Base-by-base conservation (phyloP, 2,329 filamentous ascomycete genomes). In the Thielaviopsis musarum region DNA sequence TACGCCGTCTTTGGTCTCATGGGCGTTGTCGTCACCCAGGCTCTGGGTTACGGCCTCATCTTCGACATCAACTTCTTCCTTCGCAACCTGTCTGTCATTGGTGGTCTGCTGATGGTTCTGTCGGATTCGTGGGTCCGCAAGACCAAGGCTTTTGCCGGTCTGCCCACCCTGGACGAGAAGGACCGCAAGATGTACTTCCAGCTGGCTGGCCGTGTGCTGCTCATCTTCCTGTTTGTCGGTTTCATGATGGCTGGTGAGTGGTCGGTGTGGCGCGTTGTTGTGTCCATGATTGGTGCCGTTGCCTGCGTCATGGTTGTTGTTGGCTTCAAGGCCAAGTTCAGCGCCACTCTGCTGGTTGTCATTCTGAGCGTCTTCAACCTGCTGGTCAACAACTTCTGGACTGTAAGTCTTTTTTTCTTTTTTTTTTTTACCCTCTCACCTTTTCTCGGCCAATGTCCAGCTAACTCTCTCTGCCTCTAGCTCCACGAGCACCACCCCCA, bases 141-240 rank as follows among this genome's bases (percentile, higher is more conserved):
- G 83, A 88, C 84, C 71, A 95, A 96, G 76, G 91, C 91, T 2
- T 95, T 95, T 63, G 93, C 93, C 54, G 93, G 93, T 54, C 80
- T 98, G 58, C 93, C 93, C 55, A 83, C 88, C 72, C 81, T 98
- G 58, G 93, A 97, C 70, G 93, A 98, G 79, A 97, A 97, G 83
- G 93, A 98, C 73, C 88, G 91, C 75, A 98, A 97, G 81, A 97
- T 97, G 91, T 98, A 98, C 79, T 94, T 98, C 75, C 93, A 97
- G 81, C 85, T 98, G 63, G 93, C 93, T 65, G 93, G 93, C 41
- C 85, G 93, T 66, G 88, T 98, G 41, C 79, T 98, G 65, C 79
- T 98, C 67, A 97, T 98, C 75, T 96, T 98, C 81, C 80, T 98
- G 66, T 98, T 98, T 72, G 72, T 96, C 65, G 93, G 93, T 62